phyloP scores from a whole-genome alignment of 2,329 filamentous ascomycete genomes.

The Botrytis byssoidea region DNA sequence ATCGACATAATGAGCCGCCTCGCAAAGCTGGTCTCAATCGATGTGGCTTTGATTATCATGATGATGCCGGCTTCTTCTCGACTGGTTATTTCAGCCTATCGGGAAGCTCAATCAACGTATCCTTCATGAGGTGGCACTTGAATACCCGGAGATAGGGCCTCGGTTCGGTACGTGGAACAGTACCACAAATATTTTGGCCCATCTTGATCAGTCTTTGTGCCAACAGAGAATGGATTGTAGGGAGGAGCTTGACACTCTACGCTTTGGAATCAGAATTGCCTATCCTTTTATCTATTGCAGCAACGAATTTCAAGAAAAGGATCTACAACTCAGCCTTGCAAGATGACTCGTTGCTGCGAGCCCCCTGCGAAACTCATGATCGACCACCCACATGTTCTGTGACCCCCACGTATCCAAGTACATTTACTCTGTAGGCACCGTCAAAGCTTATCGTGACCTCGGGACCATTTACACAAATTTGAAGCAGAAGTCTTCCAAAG shows the following conservation, averaged over 20 bases:
- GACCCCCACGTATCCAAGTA: conserved; percentile 6
- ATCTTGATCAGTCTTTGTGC: not conserved
- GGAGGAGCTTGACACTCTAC: not conserved
- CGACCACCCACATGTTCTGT: conserved; percentile 10
- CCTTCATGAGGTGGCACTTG: conserved; percentile 2
- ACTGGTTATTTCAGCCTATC: not conserved
- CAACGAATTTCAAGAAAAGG: not conserved
- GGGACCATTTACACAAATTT: conserved; percentile 1
- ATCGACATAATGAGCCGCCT: not conserved
- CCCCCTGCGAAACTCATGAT: not conserved
- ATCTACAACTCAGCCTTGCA: not conserved
- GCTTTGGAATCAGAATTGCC: not conserved
- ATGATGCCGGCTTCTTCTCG: not conserved
- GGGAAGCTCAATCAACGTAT: conserved; percentile 5
- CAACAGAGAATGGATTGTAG: not conserved
- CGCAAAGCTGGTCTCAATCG: not conserved
- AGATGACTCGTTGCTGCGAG: not conserved
- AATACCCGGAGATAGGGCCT: conserved; percentile 13
- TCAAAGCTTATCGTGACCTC: conserved; percentile 20
- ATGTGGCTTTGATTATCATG: not conserved
- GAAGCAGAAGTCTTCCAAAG: conserved; percentile 9
- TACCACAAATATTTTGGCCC: not conserved
- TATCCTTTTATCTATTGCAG: not conserved
- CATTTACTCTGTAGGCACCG: not conserved
- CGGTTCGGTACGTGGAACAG: conserved; percentile 14